Evolutionary conservation across 225 moss, liverwort and hornwort genomes (phyloP).

Genomic region (Straminergon stramineum): DNA sequence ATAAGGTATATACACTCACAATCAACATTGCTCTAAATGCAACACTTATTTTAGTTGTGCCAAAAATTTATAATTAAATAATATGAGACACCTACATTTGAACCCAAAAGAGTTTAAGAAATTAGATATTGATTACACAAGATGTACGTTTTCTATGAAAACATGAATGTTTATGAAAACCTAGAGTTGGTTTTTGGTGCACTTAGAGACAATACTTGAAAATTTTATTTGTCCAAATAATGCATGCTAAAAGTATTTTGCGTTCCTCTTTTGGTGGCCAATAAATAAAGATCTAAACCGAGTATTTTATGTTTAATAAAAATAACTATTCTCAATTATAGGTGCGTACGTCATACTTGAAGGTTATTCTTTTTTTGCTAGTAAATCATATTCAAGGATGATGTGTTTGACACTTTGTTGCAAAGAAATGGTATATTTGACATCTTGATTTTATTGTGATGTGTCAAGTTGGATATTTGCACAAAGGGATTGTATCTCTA

Average conservation of each 20-base stretch:
- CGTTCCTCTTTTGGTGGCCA: accelerated
- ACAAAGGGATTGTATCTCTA: accelerated
- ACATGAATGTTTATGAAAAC: not conserved
- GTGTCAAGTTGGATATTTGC: not conserved
- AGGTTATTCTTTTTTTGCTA: not conserved
- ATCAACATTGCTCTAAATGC: not conserved
- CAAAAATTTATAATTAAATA: too few relatives aligned
- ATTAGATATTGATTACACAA: not conserved
- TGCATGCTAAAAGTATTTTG: not conserved
- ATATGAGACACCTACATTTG: not conserved
- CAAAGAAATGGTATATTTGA: not conserved
- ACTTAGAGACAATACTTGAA: not conserved
- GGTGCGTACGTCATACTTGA: accelerated
- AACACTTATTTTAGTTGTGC: not conserved
- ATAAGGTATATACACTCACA: not conserved
- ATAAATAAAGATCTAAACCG: too few relatives aligned
- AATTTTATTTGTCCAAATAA: not conserved
- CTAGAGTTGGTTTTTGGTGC: not conserved
- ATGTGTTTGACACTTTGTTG: not conserved
- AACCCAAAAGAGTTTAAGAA: not conserved
- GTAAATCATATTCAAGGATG: not conserved
- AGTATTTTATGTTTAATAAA: not conserved
- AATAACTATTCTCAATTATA: not conserved
- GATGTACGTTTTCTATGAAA: not conserved
- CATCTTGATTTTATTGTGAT: not conserved